Evolutionary conservation across 2,329 filamentous ascomycete species (phyloP), one percentile per base, ranked within the genome.

Genomic region (Botryotinia convoluta): DNA sequence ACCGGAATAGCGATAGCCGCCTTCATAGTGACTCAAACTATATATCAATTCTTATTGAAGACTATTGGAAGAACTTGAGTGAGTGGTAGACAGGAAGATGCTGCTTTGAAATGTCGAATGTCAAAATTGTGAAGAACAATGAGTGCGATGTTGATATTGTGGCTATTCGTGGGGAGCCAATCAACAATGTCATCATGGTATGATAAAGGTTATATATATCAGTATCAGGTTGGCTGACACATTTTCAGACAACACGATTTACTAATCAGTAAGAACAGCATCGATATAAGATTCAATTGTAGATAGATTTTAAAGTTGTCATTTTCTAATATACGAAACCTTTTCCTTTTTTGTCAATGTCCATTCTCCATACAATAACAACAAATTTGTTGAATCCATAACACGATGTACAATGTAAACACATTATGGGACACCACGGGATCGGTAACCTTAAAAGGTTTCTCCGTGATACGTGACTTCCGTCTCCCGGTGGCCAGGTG

Each of bases 1-100:
- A 86, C 86, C 64, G 89, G 89, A 22, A 86, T 82, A 20, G 89
- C 89, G 77, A 90, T 85, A 68, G 86, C 82, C 69, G 85, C 82
- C 80, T 87, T 89, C 89, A 91, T 91, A 62, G 61, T 65, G 48
- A 44, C 35, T 37, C 32, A 26, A 39, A 29, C 37, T 39, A 32
- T 16, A 39, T 39, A 48, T 37, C 32, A n/a, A 35, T 35, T 4
- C 20, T 45, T 59, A 32, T 42, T 29, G 5, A 29, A 22, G 63
- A 72, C 29, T 48, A 16, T 60, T n/a, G 29, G 26, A 20, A 51
- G 48, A 35, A 39, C 7, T 22, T 26, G 1, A 32, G 18, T 18
- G 14, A 26, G n/a, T 39, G 8, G 16, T 39, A 29, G 48, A 10
- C 14, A 57, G n/a, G n/a, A 29, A 57, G n/a, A 32, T 18, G 20